Evolutionary conservation across 208 protist species (phyloP).

Genomic region (Acanthamoeba triangularis): DNA sequence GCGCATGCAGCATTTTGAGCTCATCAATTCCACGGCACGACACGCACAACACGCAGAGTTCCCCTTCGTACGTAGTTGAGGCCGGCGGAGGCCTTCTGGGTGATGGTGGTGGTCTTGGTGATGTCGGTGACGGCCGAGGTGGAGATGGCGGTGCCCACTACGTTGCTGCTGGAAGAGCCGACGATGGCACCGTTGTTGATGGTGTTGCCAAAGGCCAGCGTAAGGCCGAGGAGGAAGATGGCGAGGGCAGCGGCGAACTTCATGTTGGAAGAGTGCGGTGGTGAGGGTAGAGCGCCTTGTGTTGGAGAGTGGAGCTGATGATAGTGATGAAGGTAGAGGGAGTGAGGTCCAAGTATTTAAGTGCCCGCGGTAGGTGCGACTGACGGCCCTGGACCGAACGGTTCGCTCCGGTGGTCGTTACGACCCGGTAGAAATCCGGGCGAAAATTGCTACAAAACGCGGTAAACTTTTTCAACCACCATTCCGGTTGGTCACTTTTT

Average conservation of each 20-base stretch:
- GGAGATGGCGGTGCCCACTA: neutral
- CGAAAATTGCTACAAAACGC: neutral
- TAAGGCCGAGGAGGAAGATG: slow-evolving; percentile 34
- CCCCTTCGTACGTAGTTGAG: neutral
- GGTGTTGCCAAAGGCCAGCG: neutral
- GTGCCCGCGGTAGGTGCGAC: neutral
- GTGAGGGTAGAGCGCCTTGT: neutral
- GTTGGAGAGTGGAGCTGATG: neutral
- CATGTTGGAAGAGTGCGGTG: neutral
- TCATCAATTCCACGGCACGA: neutral
- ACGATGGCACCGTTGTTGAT: neutral
- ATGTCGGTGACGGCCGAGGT: neutral
- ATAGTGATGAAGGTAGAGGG: neutral
- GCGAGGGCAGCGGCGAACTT: neutral
- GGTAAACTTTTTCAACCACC: neutral
- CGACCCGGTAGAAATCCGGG: slow-evolving; percentile 2
- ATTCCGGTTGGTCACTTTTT: neutral
- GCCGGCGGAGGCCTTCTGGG: neutral
- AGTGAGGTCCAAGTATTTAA: neutral
- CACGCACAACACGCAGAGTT: too few species aligned
- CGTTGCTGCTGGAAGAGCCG: neutral
- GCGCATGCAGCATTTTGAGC: neutral
- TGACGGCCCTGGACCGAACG: neutral
- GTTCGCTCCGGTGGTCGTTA: slow-evolving; percentile 13
- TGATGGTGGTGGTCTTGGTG: slow-evolving; percentile 23